Evolutionary conservation across 768 basidiomycete genomes (phyloP).

Genomic region (Panus rudis): DNA sequence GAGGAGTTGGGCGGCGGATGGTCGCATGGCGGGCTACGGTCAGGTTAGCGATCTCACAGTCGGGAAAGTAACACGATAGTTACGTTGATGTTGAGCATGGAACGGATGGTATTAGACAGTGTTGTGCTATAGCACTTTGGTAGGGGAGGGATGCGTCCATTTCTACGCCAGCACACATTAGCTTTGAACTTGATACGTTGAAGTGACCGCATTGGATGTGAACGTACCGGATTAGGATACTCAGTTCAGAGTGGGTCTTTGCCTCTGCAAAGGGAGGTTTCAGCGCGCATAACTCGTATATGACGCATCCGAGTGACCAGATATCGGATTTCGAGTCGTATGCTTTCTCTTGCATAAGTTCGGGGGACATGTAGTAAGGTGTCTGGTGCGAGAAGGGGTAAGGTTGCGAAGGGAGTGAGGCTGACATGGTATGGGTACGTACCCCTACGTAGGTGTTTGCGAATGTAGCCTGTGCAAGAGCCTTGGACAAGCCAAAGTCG

Average conservation of each 20-base stretch:
- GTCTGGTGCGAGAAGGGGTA: constrained; percentile 74
- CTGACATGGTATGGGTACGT: constrained; percentile 23
- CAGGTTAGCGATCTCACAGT: not conserved
- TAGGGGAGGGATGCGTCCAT: constrained; percentile 86
- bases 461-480: constrained; percentile 80
- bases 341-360: constrained; percentile 93
- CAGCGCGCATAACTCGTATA: constrained; percentile 92
- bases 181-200: not conserved
- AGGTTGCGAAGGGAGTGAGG: not conserved
- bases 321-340: constrained; percentile 99
- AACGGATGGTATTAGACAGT: constrained; percentile 67
- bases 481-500: constrained; percentile 94
- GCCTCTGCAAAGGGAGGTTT: constrained; percentile 93
- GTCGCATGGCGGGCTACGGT: constrained; percentile 75
- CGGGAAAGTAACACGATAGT: constrained; percentile 26
- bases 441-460: constrained; percentile 98
- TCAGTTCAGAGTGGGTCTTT: constrained; percentile 81
- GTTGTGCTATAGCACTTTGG: constrained; percentile 77
- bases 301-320: constrained; percentile 95
- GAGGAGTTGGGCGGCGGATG: constrained; percentile 72
- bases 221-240: constrained; percentile 69
- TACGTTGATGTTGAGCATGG: constrained; percentile 84
- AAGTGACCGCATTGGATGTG: not conserved
- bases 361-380: constrained; percentile 99
- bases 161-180: constrained; percentile 36